A percentile compares a stretch with the other conserved stretches of the same genome.
phyloP scores from a whole-genome alignment of 2,329 filamentous ascomycete species.

The Geoglossum cookeanum region DNA sequence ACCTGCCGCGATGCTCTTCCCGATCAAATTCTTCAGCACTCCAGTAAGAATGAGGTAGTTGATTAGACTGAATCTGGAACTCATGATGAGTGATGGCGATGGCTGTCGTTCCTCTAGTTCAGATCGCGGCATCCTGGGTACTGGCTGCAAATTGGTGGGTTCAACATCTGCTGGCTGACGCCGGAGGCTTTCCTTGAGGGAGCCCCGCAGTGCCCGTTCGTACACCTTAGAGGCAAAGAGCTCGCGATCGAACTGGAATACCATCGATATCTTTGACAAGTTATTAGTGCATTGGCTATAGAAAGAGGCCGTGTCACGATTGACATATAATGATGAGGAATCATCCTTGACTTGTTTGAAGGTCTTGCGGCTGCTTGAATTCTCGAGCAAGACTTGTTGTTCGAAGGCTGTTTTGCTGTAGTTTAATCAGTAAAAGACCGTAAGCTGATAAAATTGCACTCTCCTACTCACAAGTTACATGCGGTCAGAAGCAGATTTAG shows the following conservation, averaged over 20 bases:
- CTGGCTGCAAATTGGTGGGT: too few relatives aligned
- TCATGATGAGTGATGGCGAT: too few relatives aligned
- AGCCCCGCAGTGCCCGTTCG: background rate
- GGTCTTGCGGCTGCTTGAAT: background rate
- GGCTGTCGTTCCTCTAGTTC: too few relatives aligned
- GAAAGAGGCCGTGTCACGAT: background rate
- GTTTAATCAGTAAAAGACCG: background rate
- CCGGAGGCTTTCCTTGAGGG: background rate
- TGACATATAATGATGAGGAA: background rate
- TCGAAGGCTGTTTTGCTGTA: conserved; percentile 7
- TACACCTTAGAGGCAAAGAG: background rate
- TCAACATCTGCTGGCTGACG: too few relatives aligned
- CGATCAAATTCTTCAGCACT: too few relatives aligned
- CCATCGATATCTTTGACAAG: background rate
- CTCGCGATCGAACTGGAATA: background rate
- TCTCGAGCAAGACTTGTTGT: conserved; percentile 2
- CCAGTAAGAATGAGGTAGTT: too few relatives aligned
- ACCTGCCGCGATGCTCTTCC: too few relatives aligned
- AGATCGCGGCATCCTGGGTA: too few relatives aligned
- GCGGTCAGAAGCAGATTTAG: conserved; percentile 10
- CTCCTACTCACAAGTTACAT: conserved; percentile 9
- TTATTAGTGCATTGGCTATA: background rate
- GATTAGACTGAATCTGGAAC: too few relatives aligned
- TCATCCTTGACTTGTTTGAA: background rate
- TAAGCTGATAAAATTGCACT: too few relatives aligned